Percentiles rank a stretch among this genome's conserved stretches.
Evolutionary conservation across 1,139 yeast genomes (phyloP).

Genomic region (Magnusiomyces magnusii): DNA sequence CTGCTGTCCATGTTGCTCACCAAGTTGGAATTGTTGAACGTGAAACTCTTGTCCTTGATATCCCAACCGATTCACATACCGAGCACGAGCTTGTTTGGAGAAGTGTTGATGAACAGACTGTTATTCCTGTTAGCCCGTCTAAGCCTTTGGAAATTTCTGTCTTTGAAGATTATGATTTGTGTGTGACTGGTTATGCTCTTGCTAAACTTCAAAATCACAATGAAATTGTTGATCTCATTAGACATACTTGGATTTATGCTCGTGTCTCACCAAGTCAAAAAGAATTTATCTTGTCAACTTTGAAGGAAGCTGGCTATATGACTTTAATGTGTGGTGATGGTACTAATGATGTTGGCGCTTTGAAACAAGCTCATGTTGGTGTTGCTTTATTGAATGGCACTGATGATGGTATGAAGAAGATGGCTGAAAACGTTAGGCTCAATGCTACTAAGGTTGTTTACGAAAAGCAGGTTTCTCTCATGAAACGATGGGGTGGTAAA

Average conservation of each 20-base stretch:
- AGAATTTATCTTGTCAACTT: conserved; percentile 76
- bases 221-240: conserved; percentile 63
- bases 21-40: conserved; percentile 83
- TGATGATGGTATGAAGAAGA: conserved; percentile 85
- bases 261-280: conserved; percentile 97
- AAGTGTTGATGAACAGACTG: conserved; percentile 66
- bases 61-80: conserved; percentile 48
- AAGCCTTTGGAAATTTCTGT: conserved; percentile 51
- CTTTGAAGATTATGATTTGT: conserved; percentile 68
- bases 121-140: conserved; percentile 59
- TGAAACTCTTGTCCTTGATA: conserved; percentile 80
- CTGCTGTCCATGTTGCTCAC: conserved; percentile 96
- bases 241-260: conserved; percentile 95
- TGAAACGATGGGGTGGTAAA: conserved; percentile 62
- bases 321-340: conserved; percentile 99
- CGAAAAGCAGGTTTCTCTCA: conserved; percentile 72
- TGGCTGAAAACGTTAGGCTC: conserved; percentile 70
- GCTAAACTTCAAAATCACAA: conserved; percentile 45
- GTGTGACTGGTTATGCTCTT: conserved; percentile 91
- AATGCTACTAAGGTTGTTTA: conserved; percentile 63
- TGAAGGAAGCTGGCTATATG: conserved; percentile 83
- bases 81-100: conserved; percentile 72
- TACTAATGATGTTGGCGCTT: conserved; percentile 98
- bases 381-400: conserved; percentile 96
- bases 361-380: conserved; percentile 97